Evolutionary conservation across 345 rosid genomes (phyloP), one percentile per base, ranked within the genome.

Genomic region (Eucalyptus microcorys): DNA sequence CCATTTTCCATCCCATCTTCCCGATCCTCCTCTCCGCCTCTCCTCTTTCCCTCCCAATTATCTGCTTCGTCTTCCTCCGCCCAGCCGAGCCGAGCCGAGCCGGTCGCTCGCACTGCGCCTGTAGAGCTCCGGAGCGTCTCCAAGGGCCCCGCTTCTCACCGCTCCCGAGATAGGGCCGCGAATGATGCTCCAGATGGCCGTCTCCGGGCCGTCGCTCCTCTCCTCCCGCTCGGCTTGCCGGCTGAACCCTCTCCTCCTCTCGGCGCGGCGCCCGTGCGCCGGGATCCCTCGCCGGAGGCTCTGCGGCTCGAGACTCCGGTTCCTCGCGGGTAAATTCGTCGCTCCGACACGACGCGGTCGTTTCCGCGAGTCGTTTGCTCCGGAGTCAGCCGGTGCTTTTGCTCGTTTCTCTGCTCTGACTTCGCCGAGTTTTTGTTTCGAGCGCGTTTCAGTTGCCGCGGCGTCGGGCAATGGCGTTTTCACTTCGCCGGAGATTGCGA

Each of bases 221-320:
- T 93, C 96, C 90, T 92, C 95, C 10, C 89, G 91, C 88, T 93
- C 91, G 48, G 93, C 95, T 92, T 92, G 89, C 92, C 92, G 93
- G 45, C 95, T 96, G 92, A 97, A 94, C 86, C 96, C 98, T 89
- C 94, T 96, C 13, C 92, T 96, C 91, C 95, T 96, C 94, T 89
- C 94, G 81, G 90, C 88, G 89, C 94, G 93, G 37, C 93, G 93
- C 81, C 95, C 93, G 86, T 68, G 48, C 91, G 30, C 91, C 42
- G n/a, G 89, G n/a, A 86, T 91, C 85, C 79, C 92, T 22, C 92
- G 48, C n/a, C 71, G 93, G 90, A 90, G 88, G 87, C 87, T 90
- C 88, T 85, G 45, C 49, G 86, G 86, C 49, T 45, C 76, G 16
- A 89, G 55, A 49, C 85, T 87, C 19, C 81, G 93, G 57, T 92